Conservation (phyloP, 345 rosid species). For the Erucastrum elatum region DNA sequence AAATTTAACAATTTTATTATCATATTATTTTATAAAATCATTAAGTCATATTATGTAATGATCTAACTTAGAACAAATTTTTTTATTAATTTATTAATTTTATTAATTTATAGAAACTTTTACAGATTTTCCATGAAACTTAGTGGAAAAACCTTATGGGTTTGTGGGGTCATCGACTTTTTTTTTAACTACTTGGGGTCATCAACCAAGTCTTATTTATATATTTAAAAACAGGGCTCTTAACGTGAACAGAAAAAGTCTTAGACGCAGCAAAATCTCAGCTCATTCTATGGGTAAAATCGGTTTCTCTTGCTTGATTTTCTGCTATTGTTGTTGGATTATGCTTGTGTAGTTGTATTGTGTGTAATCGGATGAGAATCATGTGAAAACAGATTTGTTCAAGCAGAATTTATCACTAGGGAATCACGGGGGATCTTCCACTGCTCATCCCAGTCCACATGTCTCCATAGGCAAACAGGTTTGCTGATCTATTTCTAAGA, state of each 20-base stretch:
- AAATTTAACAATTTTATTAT: no score
- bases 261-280: background rate
- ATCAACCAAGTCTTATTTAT: background rate
- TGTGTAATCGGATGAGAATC: background rate
- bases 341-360: background rate
- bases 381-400: background rate
- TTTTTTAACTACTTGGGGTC: background rate
- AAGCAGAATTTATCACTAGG: constrained; percentile 4
- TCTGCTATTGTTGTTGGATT: background rate
- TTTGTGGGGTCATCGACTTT: background rate
- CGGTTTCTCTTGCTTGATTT: background rate
- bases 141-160: no score
- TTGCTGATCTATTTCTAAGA: background rate
- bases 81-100: no score
- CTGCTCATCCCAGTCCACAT: constrained; percentile 6
- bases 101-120: no score
- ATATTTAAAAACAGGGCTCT: background rate
- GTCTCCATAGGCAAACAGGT: constrained; percentile 30
- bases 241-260: background rate
- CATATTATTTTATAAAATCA: no score
- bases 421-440: constrained; percentile 4
- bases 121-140: no score
- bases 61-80: no score
- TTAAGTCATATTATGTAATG: no score
- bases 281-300: background rate